Conservation (phyloP, 345 rosid genomes). For the Gossypium rotundifolium region DNA sequence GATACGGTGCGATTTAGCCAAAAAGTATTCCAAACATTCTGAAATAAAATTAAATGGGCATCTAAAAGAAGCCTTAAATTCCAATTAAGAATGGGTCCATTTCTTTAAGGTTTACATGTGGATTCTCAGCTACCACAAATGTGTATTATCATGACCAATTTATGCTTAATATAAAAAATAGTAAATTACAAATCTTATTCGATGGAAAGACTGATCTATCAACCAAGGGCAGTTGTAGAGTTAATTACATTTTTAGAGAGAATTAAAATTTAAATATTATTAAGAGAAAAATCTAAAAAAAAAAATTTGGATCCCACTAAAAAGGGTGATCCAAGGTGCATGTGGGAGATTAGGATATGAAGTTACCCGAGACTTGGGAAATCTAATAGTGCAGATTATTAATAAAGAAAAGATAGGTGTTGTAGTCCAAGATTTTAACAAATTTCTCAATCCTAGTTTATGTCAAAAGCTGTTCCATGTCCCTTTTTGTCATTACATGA, state of each 20-base stretch:
- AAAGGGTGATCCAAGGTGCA: not conserved
- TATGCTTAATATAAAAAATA: too few species aligned
- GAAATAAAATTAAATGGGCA: too few species aligned
- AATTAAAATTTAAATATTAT: too few species aligned
- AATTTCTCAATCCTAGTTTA: not conserved
- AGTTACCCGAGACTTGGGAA: not conserved
- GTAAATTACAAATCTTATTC: too few species aligned
- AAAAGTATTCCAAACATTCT: too few species aligned
- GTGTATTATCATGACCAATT: too few species aligned
- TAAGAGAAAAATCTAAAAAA: too few species aligned
- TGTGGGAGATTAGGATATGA: conserved; percentile 5
- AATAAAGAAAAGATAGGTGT: not conserved
- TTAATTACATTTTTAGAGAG: too few species aligned
- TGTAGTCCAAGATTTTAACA: not conserved
- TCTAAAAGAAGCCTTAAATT: not conserved
- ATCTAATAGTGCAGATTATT: not conserved
- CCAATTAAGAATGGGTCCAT: not conserved
- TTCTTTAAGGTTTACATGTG: not conserved
- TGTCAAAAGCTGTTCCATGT: conserved; percentile 22
- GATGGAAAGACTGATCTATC: too few species aligned
- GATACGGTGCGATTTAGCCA: too few species aligned
- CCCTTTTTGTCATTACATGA: not conserved
- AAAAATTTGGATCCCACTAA: not conserved
- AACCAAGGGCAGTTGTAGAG: too few species aligned
- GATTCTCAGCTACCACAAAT: too few species aligned